Evolutionary conservation across 2,329 filamentous ascomycete species (phyloP), one percentile per base, ranked within the genome.

Genomic region (Pestalotiopsis sp.): DNA sequence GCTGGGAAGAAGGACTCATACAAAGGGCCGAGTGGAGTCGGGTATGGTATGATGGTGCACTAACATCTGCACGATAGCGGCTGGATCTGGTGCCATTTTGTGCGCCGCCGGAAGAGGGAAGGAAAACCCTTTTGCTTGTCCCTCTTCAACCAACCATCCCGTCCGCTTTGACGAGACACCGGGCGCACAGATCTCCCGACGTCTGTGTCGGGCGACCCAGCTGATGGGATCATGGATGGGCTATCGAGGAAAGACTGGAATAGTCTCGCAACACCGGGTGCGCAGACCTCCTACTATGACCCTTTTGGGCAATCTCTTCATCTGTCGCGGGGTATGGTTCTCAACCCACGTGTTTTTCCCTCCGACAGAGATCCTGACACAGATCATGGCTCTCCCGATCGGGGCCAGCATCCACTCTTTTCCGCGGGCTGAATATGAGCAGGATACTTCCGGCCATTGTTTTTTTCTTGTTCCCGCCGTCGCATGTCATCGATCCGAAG

Each of bases 241-340:
- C 20, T n/a, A 9, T 20, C 14, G 14, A 14, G 57, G 11, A n/a
- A 58, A n/a, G 57, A 36, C 25, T 36, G 57, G 2, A 59, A 59
- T 59, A 59, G 57, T 59, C 57, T 59, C 27, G 25, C 23, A 36
- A 52, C 45, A 23, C 45, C 45, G 17, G 45, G 12, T 41, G 61
- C 31, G 25, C 61, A 31, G 17, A 13, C 12, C 31, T 25, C 31
- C n/a, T 6, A 41, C 20, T 36, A 63, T 41, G 61, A 41, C 38
- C 14, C 61, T 63, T 63, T 41, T 63, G 38, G 38, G 61, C 23
- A 63, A 63, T 41, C 61, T 39, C 13, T 63, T 63, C 38, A 63
- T 36, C 31, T 63, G 11, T 36, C 27, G 61, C 31, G 61, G 38
- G 31, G 31, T 63, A 63, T 63, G 27, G 38, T 14, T 12, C 27